phyloP scores from a whole-genome alignment of 495 filamentous ascomycete genomes.

The Xylaria scruposa region DNA sequence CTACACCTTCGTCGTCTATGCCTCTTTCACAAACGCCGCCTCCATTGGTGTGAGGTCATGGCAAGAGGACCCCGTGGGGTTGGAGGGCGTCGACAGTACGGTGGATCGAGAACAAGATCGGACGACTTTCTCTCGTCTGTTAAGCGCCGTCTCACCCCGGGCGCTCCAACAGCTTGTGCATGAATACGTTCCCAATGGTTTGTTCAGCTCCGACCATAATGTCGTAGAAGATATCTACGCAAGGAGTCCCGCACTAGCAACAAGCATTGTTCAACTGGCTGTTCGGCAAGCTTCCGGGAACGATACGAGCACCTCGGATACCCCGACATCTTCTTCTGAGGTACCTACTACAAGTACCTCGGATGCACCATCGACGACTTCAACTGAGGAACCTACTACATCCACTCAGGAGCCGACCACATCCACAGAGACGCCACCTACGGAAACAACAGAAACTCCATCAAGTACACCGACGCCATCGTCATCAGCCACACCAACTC shows the following conservation, averaged over 20 bases:
- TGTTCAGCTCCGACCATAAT: slow-evolving; percentile 44
- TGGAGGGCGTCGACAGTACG: slow-evolving; percentile 24
- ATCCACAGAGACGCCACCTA: slow-evolving; percentile 9
- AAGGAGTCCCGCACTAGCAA: slow-evolving; percentile 41
- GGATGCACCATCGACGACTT: slow-evolving; percentile 6
- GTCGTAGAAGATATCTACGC: slow-evolving; percentile 43
- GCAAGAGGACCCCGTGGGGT: slow-evolving; percentile 21
- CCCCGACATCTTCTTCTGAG: slow-evolving; percentile 24
- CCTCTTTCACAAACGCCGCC: slow-evolving; percentile 42
- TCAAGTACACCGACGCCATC: slow-evolving; percentile 25
- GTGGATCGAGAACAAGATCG: slow-evolving; percentile 27
- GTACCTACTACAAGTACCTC: slow-evolving; percentile 19
- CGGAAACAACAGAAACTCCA: slow-evolving; percentile 20
- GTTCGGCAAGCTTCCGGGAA: slow-evolving; percentile 45
- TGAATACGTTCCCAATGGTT: slow-evolving; percentile 47
- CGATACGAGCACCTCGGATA: slow-evolving; percentile 33
- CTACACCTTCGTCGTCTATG: slow-evolving; percentile 39
- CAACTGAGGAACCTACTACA: slow-evolving; percentile 13
- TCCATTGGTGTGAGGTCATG: slow-evolving; percentile 27
- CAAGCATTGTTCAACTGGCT: slow-evolving; percentile 45
- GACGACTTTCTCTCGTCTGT: slow-evolving; percentile 42
- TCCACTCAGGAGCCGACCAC: slow-evolving; percentile 22
- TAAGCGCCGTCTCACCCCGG: slow-evolving; percentile 46
- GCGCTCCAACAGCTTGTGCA: slow-evolving; percentile 49
- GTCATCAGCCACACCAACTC: slow-evolving; percentile 21